Base-by-base conservation (phyloP, 179 eudicot species). In the Beta corolliflora region DNA sequence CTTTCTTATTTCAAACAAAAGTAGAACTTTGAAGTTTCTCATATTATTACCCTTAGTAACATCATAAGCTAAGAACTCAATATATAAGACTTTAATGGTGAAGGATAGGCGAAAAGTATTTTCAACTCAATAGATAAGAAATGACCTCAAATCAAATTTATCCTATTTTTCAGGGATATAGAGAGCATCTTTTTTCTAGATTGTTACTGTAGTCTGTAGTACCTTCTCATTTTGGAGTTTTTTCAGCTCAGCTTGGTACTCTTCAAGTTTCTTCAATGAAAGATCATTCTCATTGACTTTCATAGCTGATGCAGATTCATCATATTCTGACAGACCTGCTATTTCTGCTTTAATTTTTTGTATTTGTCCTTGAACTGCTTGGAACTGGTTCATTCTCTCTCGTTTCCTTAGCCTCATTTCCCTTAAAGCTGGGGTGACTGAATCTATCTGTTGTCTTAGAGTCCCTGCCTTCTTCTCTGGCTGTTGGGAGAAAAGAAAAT, bases 391-490 rank as follows among this genome's bases (percentile, higher is more conserved):
- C 86, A 91, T 84, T 79, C 97, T 87, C 79, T 95, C 99, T 63
- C 91, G 90, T 85, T 91, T 95, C 81, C 95, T 89, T 80, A 88
- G 83, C 80, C 90, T 89, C 98, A 94, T 92, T 83, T 94, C 98
- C 75, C 88, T 88, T 63, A 95, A 90, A 44, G 97, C 98, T 25
- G 99, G 99, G 21, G 89, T 89, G 56, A 94, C 84, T 15, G 96
- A 88, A 80, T 89, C 93, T 74, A 95, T 81, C 87, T 95, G 99
- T 78, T 92, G 92, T 87, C 91, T 94, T 77, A 95, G 86, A 36
- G 97, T 89, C 83, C 98, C 97, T 66, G 91, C 80, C 90, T 91
- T 92, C 86, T 91, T 94, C 87, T 91, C 99, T 83, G 94, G 99
- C 98, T 95, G 93, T 85, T 63, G 77, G 65, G 50, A 77, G 14